Conservation (phyloP, 1,284 basidiomycete genomes). For the Butyriboletus appendiculatus region DNA sequence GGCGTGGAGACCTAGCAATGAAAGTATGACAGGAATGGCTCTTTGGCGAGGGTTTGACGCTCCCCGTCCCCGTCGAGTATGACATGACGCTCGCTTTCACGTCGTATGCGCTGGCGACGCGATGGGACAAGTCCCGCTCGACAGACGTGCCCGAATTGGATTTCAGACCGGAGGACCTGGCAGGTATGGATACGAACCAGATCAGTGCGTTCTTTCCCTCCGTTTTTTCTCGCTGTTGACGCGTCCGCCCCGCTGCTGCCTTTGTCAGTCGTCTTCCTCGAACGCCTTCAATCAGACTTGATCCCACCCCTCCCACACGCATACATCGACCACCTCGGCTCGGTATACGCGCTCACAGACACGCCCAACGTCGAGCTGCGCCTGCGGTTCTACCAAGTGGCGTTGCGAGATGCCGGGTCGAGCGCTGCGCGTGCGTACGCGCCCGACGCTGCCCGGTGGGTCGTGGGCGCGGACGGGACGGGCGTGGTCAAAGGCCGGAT, state of each 20-base stretch:
- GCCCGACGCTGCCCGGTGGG: slow-evolving; percentile 61
- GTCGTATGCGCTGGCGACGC: slow-evolving; percentile 69
- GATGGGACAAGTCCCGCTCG: slow-evolving; percentile 72
- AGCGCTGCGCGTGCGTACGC: slow-evolving; percentile 41
- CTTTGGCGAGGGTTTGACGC: slow-evolving; percentile 75
- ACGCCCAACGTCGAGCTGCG: slow-evolving; percentile 74
- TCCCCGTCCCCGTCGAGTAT: slow-evolving; percentile 54
- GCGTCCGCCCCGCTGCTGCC: background rate
- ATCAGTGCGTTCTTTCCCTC: slow-evolving; percentile 45
- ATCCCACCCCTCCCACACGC: slow-evolving; percentile 54
- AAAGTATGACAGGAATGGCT: slow-evolving; percentile 65
- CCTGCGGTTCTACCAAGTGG: slow-evolving; percentile 68
- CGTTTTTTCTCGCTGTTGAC: background rate
- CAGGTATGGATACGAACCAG: slow-evolving; percentile 66
- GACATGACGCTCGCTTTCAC: slow-evolving; percentile 70
- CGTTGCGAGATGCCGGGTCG: slow-evolving; percentile 51
- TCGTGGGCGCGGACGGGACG: slow-evolving; percentile 61
- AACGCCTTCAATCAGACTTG: slow-evolving; percentile 52
- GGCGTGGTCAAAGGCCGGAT: slow-evolving; percentile 69
- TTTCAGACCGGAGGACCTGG: slow-evolving; percentile 58
- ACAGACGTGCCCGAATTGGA: slow-evolving; percentile 46
- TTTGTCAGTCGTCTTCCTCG: slow-evolving; percentile 68
- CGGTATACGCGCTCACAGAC: slow-evolving; percentile 51
- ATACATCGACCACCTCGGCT: slow-evolving; percentile 57
- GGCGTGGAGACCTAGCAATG: background rate